Conservation (phyloP, 192 early-diverging fungal genomes). For the Backusella parvicylindrica region DNA sequence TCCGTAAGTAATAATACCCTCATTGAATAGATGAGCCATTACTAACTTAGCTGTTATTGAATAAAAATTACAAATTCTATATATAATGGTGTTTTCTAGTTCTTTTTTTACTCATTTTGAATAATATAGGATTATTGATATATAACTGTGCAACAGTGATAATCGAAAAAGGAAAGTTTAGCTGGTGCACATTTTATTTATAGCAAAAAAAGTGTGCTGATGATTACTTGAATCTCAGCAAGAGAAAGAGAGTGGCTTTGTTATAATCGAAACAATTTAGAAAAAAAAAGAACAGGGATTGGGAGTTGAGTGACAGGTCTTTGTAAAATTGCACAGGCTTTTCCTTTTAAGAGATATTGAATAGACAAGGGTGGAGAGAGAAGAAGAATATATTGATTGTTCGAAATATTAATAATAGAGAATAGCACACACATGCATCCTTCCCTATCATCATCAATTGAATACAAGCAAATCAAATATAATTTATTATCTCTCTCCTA, state of each 20-base stretch:
- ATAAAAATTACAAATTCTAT: too few relatives aligned
- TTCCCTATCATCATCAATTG: background rate
- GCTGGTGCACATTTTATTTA: background rate
- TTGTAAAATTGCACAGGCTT: background rate
- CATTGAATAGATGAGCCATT: too few relatives aligned
- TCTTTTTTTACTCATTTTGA: background rate
- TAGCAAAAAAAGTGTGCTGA: background rate
- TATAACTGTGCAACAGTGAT: background rate
- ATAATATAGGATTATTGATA: background rate
- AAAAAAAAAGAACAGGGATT: background rate
- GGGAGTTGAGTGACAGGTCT: background rate
- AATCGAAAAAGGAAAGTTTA: background rate
- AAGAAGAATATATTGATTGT: background rate
- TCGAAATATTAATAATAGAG: too few relatives aligned
- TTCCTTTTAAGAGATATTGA: background rate
- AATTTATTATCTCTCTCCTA: too few relatives aligned
- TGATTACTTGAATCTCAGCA: background rate
- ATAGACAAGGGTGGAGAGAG: background rate
- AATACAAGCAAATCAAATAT: too few relatives aligned
- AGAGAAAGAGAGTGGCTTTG: background rate
- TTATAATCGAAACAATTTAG: background rate
- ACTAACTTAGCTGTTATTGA: too few relatives aligned
- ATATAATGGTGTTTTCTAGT: background rate
- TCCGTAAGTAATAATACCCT: too few relatives aligned
- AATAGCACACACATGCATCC: too few relatives aligned